Percentiles rank a stretch among this genome's conserved stretches.
Evolutionary conservation across 2,329 filamentous ascomycete species (phyloP).

Genomic region (Diaporthe longicolla): DNA sequence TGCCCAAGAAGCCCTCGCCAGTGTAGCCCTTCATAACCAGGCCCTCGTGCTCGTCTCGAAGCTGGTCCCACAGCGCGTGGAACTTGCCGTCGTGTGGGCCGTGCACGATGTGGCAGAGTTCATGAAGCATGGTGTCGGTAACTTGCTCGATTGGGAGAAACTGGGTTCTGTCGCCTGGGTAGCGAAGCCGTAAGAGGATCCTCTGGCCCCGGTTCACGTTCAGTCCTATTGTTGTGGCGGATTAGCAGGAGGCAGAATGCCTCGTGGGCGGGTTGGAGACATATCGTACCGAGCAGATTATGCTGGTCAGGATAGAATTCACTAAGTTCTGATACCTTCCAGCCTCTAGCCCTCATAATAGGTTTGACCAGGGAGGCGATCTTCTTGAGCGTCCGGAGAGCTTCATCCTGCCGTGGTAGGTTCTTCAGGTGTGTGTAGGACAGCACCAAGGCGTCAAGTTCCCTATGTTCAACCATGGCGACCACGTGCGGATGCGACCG

Average conservation of each 20-base stretch:
- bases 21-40: slow-evolving; percentile 87
- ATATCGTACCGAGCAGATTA: slow-evolving; percentile 75
- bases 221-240: slow-evolving; percentile 63
- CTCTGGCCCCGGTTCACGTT: slow-evolving; percentile 83
- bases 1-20: slow-evolving; percentile 87
- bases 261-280: no score
- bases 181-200: slow-evolving; percentile 86
- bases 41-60: slow-evolving; percentile 86
- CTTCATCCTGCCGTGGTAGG: slow-evolving; percentile 64
- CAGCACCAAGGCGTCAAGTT: slow-evolving; percentile 61
- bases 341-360: slow-evolving; percentile 89
- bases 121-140: slow-evolving; percentile 93
- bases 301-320: slow-evolving; percentile 87
- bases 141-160: slow-evolving; percentile 87
- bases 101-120: slow-evolving; percentile 89
- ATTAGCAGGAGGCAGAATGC: not conserved
- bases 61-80: slow-evolving; percentile 88
- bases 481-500: not conserved
- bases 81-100: slow-evolving; percentile 88
- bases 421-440: slow-evolving; percentile 65
- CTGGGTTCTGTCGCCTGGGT: slow-evolving; percentile 79
- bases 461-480: slow-evolving; percentile 43
- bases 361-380: slow-evolving; percentile 92
- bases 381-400: slow-evolving; percentile 77
- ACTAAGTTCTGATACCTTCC: slow-evolving; percentile 82